Conservation (phyloP, 2,329 filamentous ascomycete genomes). For the Colletotrichum eleusines region DNA sequence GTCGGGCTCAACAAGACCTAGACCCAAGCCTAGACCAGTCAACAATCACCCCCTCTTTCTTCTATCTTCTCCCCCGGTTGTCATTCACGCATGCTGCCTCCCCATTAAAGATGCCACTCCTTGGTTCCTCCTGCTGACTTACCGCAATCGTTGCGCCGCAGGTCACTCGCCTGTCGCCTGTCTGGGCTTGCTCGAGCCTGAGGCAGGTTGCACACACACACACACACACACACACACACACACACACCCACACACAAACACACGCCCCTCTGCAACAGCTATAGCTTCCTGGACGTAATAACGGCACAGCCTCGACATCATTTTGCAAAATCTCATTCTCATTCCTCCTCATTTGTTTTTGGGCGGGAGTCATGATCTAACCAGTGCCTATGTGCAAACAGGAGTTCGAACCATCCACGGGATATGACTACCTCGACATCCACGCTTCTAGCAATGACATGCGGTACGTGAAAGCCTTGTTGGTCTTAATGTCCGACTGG, state of each 20-base stretch:
- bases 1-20: conserved; percentile 37
- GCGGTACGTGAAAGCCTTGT: conserved; percentile 60
- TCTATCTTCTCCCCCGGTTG: not conserved
- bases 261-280: conserved; percentile 5
- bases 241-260: not conserved
- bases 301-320: conserved; percentile 36
- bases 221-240: too few species aligned
- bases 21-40: conserved; percentile 29
- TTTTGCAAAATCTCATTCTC: conserved; percentile 27
- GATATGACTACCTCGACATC: conserved; percentile 67
- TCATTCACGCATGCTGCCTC: conserved; percentile 24
- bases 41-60: conserved; percentile 22
- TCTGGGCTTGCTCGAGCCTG: conserved; percentile 30
- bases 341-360: conserved; percentile 17
- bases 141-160: conserved; percentile 13
- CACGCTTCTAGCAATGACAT: conserved; percentile 63
- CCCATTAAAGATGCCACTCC: conserved; percentile 24
- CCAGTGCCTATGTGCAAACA: conserved; percentile 52
- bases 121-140: conserved; percentile 27
- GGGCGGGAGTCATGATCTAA: conserved; percentile 44
- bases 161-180: conserved; percentile 16
- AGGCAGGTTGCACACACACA: conserved; percentile 9
- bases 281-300: conserved; percentile 13
- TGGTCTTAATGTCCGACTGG: conserved; percentile 29
- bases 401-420: conserved; percentile 68